Base-by-base conservation (phyloP, 805 yeast genomes). In the Osmozyma mogii region DNA sequence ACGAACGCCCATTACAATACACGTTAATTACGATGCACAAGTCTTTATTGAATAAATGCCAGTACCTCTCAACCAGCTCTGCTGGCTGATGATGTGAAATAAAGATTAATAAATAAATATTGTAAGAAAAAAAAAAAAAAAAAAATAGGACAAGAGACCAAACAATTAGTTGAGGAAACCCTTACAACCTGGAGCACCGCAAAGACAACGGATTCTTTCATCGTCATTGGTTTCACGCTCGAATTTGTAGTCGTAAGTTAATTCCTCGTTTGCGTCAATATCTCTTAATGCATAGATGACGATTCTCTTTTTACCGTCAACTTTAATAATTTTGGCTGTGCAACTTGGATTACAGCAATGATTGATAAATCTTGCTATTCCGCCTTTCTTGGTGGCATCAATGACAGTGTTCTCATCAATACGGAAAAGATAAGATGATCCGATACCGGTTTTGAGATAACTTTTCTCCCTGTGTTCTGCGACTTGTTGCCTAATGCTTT, bases 311-410 rank as follows among this genome's bases (percentile, higher is more conserved):
- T 73, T 79, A 4, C 96, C 96, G 35, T 87, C 96, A 22, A 87
- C 96, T 53, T 85, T 85, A 47, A 88, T 88, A 48, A 92, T 87
- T 50, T 88, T 89, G 2, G 98, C 97, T 0, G 95, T 87, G 58
- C 98, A 92, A 43, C 95, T 87, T 1, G 99, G 99, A 30, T 81
- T 83, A 59, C 99, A 92, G 52, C 96, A 87, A 54, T 92, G 99
- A 47, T 92, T 92, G 52, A 92, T 92, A 49, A 92, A 92, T 36
- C 98, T 67, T 0, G 98, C 97, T 46, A 88, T 88, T 3, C 97
- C 96, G 16, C 99, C 99, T 40, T 79, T 83, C 50, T 88, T 89
- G 0, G 97, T 89, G 5, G 99, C 98, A 59, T 92, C 99, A 32
- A 92, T 83, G 6, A 92, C 96, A 0, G 94, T 84, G 42, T 83